Base-by-base conservation (phyloP, 169 alveolate species). In the Eimeria maxima region DNA sequence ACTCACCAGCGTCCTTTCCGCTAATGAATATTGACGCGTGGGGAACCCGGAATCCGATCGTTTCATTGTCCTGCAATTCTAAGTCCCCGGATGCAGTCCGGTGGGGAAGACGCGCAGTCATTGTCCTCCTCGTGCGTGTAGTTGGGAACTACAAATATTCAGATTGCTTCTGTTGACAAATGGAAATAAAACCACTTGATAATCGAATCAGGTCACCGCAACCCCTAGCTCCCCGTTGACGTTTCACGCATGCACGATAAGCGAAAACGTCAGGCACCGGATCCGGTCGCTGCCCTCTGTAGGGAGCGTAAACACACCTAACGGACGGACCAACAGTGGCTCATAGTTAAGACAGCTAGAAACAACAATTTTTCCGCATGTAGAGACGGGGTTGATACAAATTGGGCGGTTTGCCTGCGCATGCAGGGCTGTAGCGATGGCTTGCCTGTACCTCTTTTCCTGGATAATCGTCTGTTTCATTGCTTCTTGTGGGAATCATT, bases 1-100 rank as follows among this genome's bases (percentile, higher is more conserved):
- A n/a, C 94, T 27, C 94, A 87, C 94, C 94, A 44, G 94, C 63
- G 55, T 60, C 83, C 16, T 87, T 87, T 50, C 94, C 94, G 16
- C 81, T 14, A 42, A 87, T 87, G 38, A 87, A 53, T n/a, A 87
- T 18, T 4, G 94, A 63, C 3, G 94, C 27, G 50, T 33, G 4
- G 47, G 78, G 94, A 24, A 87, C 94, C 11, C 60, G 50, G 13
- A 87, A n/a, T 27, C 94, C 94, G 18, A 87, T 18, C 42, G 94
- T n/a, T 87, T 87, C 94, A 63, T 65, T 42, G 6, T 60, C 83
- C 20, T 42, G 94, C 69, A 87, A 44, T 65, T 87, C 94, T 38
- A 87, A 87, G 44, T 87, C 94, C 94, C 83, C 81, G 18, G 60
- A n/a, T 16, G 67, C n/a, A 3, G 78, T 87, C 29, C 81, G 94